phyloP scores from a whole-genome alignment of 2,329 filamentous ascomycete genomes.

The Colletotrichum sidae region DNA sequence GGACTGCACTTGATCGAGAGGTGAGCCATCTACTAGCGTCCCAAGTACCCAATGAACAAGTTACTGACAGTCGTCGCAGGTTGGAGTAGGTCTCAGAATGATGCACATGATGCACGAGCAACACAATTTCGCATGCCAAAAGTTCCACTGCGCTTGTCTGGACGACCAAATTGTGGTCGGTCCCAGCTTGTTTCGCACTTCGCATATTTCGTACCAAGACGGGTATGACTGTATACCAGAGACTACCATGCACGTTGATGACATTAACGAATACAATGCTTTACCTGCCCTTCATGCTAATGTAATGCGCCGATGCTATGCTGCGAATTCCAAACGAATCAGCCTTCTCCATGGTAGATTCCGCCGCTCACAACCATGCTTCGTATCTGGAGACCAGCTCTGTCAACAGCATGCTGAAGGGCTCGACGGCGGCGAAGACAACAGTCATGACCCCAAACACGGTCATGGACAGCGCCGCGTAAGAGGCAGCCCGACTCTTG shows the following conservation, averaged over 20 bases:
- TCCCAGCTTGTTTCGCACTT: background rate
- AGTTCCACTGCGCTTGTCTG: conserved; percentile 18
- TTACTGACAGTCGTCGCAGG: conserved; percentile 73
- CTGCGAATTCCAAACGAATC: background rate
- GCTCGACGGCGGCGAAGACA: conserved; percentile 61
- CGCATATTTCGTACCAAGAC: conserved; percentile 11
- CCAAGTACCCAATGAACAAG: background rate
- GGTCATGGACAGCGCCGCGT: conserved; percentile 68
- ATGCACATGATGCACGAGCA: background rate
- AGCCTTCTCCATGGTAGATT: no score
- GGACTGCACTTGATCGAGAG: conserved; percentile 96
- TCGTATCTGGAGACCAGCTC: conserved; percentile 34
- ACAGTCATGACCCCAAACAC: conserved; percentile 68
- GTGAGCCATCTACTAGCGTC: conserved; percentile 58
- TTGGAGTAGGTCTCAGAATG: conserved; percentile 43
- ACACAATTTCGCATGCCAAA: conserved; percentile 12
- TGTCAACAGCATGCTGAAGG: conserved; percentile 53
- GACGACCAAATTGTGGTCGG: background rate
- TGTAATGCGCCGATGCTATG: background rate
- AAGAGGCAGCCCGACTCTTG: conserved; percentile 63
- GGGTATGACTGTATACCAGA: conserved; percentile 32
- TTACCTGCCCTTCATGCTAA: conserved; percentile 1
- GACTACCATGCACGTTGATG: conserved; percentile 27
- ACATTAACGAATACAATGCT: conserved; percentile 9
- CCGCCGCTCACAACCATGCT: background rate